Conservation (phyloP, 140 eudicot genomes). For the Cichorium intybus region DNA sequence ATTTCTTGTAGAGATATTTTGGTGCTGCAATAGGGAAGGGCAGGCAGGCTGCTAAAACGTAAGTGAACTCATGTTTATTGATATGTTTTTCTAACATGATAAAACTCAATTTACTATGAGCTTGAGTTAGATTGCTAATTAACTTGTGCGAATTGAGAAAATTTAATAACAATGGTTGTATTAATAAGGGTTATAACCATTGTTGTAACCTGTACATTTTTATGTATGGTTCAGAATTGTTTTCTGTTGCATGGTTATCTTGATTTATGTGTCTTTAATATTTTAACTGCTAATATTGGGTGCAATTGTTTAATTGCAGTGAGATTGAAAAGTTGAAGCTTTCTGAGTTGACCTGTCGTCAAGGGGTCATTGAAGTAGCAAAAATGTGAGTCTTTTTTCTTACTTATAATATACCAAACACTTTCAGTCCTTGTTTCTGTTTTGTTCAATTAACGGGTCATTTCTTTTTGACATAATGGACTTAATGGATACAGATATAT, state of each 20-base stretch:
- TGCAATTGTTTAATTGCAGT: constrained; percentile 36
- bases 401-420: constrained; percentile 1
- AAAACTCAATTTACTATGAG: constrained; percentile 2
- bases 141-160: background rate
- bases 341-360: constrained; percentile 87
- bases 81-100: constrained; percentile 6
- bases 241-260: background rate
- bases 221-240: constrained; percentile 1
- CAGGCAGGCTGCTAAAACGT: constrained; percentile 99
- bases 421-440: background rate
- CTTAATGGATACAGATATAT: too few relatives aligned
- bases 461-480: too few relatives aligned
- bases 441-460: too few relatives aligned
- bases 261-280: background rate
- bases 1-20: constrained; percentile 71
- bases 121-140: background rate
- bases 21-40: constrained; percentile 99
- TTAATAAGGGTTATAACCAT: background rate
- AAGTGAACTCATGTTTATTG: constrained; percentile 26
- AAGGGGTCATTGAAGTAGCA: constrained; percentile 93
- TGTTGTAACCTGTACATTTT: background rate
- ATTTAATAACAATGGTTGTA: background rate
- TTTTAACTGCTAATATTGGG: constrained; percentile 10
- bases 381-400: constrained; percentile 61
- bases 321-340: constrained; percentile 96